Evolutionary conservation across 2,329 filamentous ascomycete genomes (phyloP).

Genomic region (Raffaelea ambrosiae): DNA sequence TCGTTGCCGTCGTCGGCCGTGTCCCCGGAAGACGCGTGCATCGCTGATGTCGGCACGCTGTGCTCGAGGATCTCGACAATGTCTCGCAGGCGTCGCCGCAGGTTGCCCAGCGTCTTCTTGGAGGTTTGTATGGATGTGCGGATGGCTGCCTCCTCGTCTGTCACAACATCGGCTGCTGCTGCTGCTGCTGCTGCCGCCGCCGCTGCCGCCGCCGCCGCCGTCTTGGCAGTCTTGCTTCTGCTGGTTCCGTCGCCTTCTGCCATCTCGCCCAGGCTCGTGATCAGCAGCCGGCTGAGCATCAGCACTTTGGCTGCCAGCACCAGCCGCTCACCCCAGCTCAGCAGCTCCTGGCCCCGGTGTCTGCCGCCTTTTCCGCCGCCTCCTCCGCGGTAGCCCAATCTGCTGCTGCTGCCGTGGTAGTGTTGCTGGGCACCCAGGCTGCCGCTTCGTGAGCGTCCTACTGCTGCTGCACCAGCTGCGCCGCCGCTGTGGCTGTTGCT

Average conservation of each 20-base stretch:
- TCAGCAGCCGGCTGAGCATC: conserved; percentile 65
- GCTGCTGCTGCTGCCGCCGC: neutral
- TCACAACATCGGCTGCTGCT: neutral
- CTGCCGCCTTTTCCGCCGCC: neutral
- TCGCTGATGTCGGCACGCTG: conserved; percentile 2
- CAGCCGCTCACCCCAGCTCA: conserved; percentile 38
- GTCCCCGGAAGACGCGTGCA: neutral
- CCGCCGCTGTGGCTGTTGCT: conserved; percentile 26
- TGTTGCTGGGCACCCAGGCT: conserved; percentile 15
- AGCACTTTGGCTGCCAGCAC: conserved; percentile 61
- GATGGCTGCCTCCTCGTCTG: conserved; percentile 19
- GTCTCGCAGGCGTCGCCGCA: conserved; percentile 54
- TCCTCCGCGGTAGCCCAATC: too few species aligned
- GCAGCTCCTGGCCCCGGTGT: neutral
- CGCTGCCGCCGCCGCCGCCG: neutral
- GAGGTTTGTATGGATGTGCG: conserved; percentile 45
- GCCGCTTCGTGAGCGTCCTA: neutral
- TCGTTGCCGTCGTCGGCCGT: neutral
- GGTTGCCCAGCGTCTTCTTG: conserved; percentile 51
- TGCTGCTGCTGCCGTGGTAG: too few species aligned
- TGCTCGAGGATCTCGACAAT: conserved; percentile 52
- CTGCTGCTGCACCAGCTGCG: neutral
- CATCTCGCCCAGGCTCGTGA: conserved; percentile 58
- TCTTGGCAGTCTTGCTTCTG: neutral
- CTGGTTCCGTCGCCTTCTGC: conserved; percentile 25